These are phyloP conservation scores for Marasmius sp. DNA, from an alignment of 1,284 basidiomycete genomes.

Conservation along the genomic window DNA sequence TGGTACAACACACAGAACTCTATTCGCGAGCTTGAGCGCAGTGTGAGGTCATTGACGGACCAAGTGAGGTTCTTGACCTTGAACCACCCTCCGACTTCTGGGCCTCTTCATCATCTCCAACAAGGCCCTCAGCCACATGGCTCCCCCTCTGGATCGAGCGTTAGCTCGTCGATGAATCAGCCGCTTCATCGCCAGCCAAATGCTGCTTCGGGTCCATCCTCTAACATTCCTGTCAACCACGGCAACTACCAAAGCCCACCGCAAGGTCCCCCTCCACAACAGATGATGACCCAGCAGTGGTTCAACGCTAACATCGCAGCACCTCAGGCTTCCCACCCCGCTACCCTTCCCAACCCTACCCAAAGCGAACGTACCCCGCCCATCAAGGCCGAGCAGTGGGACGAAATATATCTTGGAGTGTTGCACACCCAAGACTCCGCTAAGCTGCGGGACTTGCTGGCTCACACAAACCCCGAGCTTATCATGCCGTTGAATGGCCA, in stretches of 20 bases:
- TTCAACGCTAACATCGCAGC: constrained; percentile 62
- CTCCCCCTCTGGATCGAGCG: constrained; percentile 34
- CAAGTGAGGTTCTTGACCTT: constrained; percentile 76
- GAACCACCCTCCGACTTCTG: constrained; percentile 39
- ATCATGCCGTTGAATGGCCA: constrained; percentile 74
- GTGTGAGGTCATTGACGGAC: constrained; percentile 67
- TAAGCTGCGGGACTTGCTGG: constrained; percentile 71
- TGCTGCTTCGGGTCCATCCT: background rate
- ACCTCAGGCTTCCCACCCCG: constrained; percentile 73
- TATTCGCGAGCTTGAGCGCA: constrained; percentile 77
- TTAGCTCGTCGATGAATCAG: constrained; percentile 28
- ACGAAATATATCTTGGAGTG: constrained; percentile 74
- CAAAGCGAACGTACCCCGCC: constrained; percentile 53
- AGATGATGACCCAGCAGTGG: constrained; percentile 55
- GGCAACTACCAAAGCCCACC: constrained; percentile 25
- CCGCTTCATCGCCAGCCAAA: constrained; percentile 29
- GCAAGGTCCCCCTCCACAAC: constrained; percentile 35
- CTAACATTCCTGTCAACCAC: background rate
- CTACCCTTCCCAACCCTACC: constrained; percentile 63
- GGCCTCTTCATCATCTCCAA: constrained; percentile 38
- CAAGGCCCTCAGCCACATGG: constrained; percentile 48
- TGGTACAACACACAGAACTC: constrained; percentile 43
- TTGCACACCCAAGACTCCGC: constrained; percentile 68
- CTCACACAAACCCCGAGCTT: constrained; percentile 71
- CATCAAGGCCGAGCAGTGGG: constrained; percentile 71